Base-by-base conservation (phyloP, 2,329 filamentous ascomycete species). In the Fusarium guadeloupense region DNA sequence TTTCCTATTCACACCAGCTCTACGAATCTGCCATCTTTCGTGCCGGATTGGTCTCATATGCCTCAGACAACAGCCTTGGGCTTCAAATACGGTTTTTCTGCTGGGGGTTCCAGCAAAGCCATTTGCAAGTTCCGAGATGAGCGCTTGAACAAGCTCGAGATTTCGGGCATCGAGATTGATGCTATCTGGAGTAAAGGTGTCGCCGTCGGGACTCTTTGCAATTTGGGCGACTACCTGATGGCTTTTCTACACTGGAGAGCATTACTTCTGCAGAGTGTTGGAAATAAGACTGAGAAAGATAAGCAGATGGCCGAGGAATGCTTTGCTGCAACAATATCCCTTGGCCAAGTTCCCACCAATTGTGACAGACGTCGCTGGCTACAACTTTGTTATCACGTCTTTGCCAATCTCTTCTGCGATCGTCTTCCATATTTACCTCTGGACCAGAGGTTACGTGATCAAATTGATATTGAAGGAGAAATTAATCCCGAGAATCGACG, bases 221-320 rank as follows among this genome's bases (percentile, higher is more conserved):
- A 54, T 10, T n/a, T 63, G 6, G 59, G 59, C 17, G 59, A 62
- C 5, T 62, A 63, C 2, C 42, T 63, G 0, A 63, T 62, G 59
- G 59, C 59, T 0, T 62, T 63, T 21, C 8, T 62, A 4, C 59
- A 62, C 10, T 62, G 59, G 59, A 62, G 59, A 17, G 59, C 59
- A 0, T 6, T 62, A 3, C 42, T 63, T 8, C 31, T 54, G 0
- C 38, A 53, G 1, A 38, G 19, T 1, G 25, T 48, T 0, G 43
- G 30, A 5, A n/a, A 41, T 5, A 21, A 39, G 4, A 23, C 12
- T 1, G 9, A 38, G 4, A 17, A 45, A 1, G 45, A 61, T 2
- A 16, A 42, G n/a, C 19, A 48, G 3, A 10, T 47, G 9, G 53
- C 53, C 1, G 59, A 62, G 14, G 59, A 63, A n/a, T 39, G 49